These are phyloP conservation scores for Plasmodium relictum DNA, from an alignment of 169 alveolate genomes.

Conservation along the genomic window DNA sequence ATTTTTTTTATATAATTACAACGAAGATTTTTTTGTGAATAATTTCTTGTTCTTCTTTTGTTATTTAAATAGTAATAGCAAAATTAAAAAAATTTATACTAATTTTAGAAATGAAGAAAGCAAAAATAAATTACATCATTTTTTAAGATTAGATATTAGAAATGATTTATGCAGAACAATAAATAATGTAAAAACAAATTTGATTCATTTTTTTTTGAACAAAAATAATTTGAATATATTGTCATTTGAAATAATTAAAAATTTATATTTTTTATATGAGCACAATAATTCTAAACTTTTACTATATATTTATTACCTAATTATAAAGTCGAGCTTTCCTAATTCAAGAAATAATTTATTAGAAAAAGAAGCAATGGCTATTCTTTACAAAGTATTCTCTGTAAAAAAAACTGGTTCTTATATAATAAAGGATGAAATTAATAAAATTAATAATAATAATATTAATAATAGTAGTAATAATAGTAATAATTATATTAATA, in stretches of 20 bases:
- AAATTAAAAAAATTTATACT: background rate
- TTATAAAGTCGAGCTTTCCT: constrained; percentile 24
- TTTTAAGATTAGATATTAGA: constrained; percentile 12
- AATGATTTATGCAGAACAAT: constrained; percentile 10
- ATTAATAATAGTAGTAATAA: no score
- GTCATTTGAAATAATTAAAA: constrained; percentile 44
- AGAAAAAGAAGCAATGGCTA: constrained; percentile 33
- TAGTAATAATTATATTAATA: no score
- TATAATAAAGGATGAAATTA: background rate
- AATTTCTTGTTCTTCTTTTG: constrained; percentile 28
- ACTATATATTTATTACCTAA: constrained; percentile 38
- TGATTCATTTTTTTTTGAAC: constrained; percentile 31
- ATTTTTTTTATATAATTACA: constrained; percentile 22
- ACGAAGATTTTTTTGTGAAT: constrained; percentile 23
- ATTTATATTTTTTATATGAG: constrained; percentile 36
- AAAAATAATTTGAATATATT: constrained; percentile 21
- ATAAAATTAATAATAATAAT: background rate
- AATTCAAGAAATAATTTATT: background rate
- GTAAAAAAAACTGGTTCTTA: background rate
- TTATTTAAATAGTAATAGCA: background rate
- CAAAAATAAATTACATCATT: background rate
- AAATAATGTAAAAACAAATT: constrained; percentile 14
- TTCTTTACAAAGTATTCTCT: constrained; percentile 10
- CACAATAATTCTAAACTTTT: constrained; percentile 19
- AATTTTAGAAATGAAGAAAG: background rate